A percentile compares a stretch with the other conserved stretches of the same genome.
These are phyloP conservation scores for Rutstroemia sp. DNA, from an alignment of 2,329 filamentous ascomycete species.

Conservation along the genomic window DNA sequence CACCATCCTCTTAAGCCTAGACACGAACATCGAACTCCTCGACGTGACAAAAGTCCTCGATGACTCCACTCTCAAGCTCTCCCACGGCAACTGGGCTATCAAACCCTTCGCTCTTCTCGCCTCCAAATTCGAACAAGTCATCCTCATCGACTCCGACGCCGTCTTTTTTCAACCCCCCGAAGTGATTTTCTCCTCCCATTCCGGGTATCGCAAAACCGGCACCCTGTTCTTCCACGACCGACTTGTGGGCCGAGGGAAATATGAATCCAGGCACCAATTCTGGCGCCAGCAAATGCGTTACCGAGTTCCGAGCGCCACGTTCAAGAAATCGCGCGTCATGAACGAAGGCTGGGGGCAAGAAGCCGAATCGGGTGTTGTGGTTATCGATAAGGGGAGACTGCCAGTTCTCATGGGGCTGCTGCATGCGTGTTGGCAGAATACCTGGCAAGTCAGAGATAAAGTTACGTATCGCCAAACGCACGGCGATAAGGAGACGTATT, in stretches of 20 bases:
- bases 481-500: conserved; percentile 41
- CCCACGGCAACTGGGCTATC: conserved; percentile 30
- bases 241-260: conserved; percentile 21
- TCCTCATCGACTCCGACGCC: conserved; percentile 34
- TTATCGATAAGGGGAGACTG: conserved; percentile 34
- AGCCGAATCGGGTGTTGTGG: conserved; percentile 15
- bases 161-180: conserved; percentile 34
- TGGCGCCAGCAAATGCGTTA: conserved; percentile 32
- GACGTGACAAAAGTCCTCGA: conserved; percentile 6
- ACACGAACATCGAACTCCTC: conserved; percentile 5
- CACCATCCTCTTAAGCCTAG: neutral
- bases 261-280: conserved; percentile 32
- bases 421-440: conserved; percentile 40
- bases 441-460: conserved; percentile 32
- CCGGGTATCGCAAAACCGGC: conserved; percentile 29
- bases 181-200: conserved; percentile 27
- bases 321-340: conserved; percentile 2
- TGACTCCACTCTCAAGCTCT: neutral
- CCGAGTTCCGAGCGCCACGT: conserved; percentile 21
- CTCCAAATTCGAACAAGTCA: conserved; percentile 32
- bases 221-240: conserved; percentile 36
- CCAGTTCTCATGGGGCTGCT: conserved; percentile 34
- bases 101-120: conserved; percentile 36
- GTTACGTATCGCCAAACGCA: conserved; percentile 36
- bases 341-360: conserved; percentile 6